Percentiles rank a stretch among this genome's conserved stretches.
Conservation (phyloP, 1,139 yeast genomes). For the Suhomyces coccinellae region DNA sequence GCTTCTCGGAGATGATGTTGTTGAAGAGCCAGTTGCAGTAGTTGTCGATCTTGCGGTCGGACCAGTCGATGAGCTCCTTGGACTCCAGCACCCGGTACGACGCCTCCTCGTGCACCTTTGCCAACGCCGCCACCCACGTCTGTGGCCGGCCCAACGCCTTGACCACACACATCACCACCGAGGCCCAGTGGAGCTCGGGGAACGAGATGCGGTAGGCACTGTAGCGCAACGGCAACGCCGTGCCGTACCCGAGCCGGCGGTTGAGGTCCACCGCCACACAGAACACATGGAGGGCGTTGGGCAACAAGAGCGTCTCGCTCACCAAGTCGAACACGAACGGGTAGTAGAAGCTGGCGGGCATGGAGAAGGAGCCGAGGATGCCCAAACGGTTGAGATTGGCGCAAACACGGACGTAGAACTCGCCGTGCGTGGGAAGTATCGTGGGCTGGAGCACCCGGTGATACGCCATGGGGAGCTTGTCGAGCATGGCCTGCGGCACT, state of each 20-base stretch:
- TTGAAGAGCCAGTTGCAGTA: constrained; percentile 46
- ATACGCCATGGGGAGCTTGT: constrained; percentile 27
- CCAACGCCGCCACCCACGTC: constrained; percentile 26
- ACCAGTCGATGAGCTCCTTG: constrained; percentile 38
- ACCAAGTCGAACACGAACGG: constrained; percentile 34
- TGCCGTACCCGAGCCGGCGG: constrained; percentile 2
- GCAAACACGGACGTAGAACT: constrained; percentile 22
- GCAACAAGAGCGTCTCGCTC: constrained; percentile 28
- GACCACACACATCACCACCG: constrained; percentile 26
- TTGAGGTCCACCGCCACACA: constrained; percentile 20
- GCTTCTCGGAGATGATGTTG: constrained; percentile 30
- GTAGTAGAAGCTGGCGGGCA: constrained; percentile 32
- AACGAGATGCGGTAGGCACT: constrained; percentile 6
- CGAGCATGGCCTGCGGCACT: constrained; percentile 27
- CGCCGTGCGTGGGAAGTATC: constrained; percentile 30
- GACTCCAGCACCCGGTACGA: constrained; percentile 18
- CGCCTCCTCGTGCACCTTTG: constrained; percentile 4
- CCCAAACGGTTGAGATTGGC: constrained; percentile 11
- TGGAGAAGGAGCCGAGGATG: constrained; percentile 1
- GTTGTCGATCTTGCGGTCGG: constrained; percentile 34
- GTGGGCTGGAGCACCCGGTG: constrained; percentile 30
- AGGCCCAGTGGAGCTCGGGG: constrained; percentile 34
- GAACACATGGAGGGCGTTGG: constrained; percentile 35
- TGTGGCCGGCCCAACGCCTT: constrained; percentile 31
- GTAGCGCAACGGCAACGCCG: constrained; percentile 2